Evolutionary conservation across 768 basidiomycete genomes (phyloP), one percentile per base, ranked within the genome.

Genomic region (Collybia mongolica): DNA sequence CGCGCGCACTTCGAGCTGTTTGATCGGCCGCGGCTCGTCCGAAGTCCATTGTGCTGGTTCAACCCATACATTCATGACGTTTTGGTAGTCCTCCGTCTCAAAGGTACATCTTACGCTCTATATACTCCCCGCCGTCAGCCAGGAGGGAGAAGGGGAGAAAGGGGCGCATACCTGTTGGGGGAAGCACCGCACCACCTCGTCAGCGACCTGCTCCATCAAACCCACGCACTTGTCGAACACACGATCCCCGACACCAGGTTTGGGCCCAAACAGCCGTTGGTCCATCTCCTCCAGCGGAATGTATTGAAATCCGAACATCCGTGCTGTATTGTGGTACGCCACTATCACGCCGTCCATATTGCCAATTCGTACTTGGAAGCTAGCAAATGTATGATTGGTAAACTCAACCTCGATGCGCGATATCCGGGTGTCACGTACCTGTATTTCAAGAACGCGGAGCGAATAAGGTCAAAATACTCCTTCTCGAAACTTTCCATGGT

Each of bases 331-430:
- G 61, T 93, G 90, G 61, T 90, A 92, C 18, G 91, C 85, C 35
- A 93, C 82, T 52, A 93, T 76, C 6, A 98, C 87, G 14, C 96
- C 96, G 61, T 97, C 94, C 96, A 98, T 98, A 62, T 87, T 84
- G 7, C 96, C 96, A 53, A 99, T 98, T 4, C 96, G 86, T 2
- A 82, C 95, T 76, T 99, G 96, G 72, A 98, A 88, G 55, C 91
- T 93, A 28, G 35, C 41, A 47, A 39, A 26, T 26, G 7, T 19
- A 36, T 48, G 45, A 46, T 43, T 35, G 46, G 19, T 39, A 5
- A 39, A 9, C 14, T 24, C 7, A 32, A 39, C 4, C 14, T 24
- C 7, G 11, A 32, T 14, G 32, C 11, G 14, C 32, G 11, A 11
- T 9, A 7, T 19, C 28, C 26, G 32, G 4, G 20, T 6, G 38